phyloP scores from a whole-genome alignment of 176 grass and related monocot species.

The Dendrocalamus sinicus region DNA sequence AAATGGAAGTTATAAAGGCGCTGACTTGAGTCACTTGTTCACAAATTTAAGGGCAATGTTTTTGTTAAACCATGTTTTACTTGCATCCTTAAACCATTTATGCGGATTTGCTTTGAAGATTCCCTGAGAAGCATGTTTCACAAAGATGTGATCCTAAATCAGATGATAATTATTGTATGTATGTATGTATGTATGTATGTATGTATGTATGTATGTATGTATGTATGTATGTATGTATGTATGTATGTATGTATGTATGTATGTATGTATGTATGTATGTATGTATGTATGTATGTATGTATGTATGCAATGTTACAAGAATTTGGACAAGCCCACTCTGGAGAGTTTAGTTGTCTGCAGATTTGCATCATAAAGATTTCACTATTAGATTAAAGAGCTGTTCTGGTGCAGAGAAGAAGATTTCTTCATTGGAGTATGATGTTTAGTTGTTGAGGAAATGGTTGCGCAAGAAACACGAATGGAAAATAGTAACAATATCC shows the following conservation, averaged over 20 bases:
- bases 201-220: conserved; percentile 5
- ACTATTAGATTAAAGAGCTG: conserved; percentile 58
- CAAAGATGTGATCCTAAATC: conserved; percentile 36
- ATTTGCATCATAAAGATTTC: conserved; percentile 58
- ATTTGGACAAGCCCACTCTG: background rate
- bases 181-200: background rate
- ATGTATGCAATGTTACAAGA: conserved; percentile 40
- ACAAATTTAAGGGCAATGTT: conserved; percentile 12
- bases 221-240: background rate
- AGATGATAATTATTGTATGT: conserved; percentile 19
- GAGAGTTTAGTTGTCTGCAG: conserved; percentile 13
- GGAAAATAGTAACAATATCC: background rate
- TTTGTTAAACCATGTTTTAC: background rate
- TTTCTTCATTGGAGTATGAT: conserved; percentile 10
- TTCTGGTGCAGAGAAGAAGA: conserved; percentile 69
- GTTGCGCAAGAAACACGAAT: conserved; percentile 8
- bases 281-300: background rate
- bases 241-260: background rate
- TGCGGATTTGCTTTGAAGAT: background rate
- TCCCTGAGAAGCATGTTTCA: conserved; percentile 32
- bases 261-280: conserved; percentile 5
- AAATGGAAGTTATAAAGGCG: conserved; percentile 2
- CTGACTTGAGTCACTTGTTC: conserved; percentile 13
- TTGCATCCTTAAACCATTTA: background rate
- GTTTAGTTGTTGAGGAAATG: conserved; percentile 12